These are phyloP conservation scores for Pyrenochaeta sp. DNA, from an alignment of 2,329 filamentous ascomycete genomes.

Conservation along the genomic window DNA sequence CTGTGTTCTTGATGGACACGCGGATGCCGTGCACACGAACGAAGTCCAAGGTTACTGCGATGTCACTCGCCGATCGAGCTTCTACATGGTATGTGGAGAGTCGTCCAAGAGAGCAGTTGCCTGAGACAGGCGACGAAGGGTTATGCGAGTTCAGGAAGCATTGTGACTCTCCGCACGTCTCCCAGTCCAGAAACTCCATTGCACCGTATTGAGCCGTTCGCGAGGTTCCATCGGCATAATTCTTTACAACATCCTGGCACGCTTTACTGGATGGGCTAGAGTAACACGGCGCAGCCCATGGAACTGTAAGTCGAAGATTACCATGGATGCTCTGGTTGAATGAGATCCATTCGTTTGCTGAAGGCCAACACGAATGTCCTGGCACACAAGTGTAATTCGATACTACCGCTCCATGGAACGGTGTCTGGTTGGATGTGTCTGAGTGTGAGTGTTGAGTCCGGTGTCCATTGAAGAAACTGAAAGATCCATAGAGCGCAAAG, in stretches of 20 bases:
- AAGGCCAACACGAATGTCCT: conserved; percentile 47
- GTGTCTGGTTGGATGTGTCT: neutral
- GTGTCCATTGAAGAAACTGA: conserved; percentile 5
- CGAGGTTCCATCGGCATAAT: conserved; percentile 34
- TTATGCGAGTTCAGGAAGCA: conserved; percentile 38
- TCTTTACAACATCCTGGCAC: conserved; percentile 26
- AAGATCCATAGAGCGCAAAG: conserved; percentile 8
- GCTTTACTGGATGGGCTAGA: conserved; percentile 22
- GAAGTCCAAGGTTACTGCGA: conserved; percentile 38
- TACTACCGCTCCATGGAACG: neutral
- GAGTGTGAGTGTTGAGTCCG: neutral
- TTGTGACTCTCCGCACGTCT: conserved; percentile 38
- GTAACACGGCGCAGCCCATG: conserved; percentile 44
- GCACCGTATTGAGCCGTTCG: conserved; percentile 40
- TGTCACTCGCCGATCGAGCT: conserved; percentile 32
- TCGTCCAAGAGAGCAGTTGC: conserved; percentile 41
- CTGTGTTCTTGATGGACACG: conserved; percentile 47
- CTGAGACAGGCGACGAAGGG: conserved; percentile 31
- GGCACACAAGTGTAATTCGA: conserved; percentile 46
- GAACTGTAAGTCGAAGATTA: conserved; percentile 36
- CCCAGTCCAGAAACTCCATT: conserved; percentile 48
- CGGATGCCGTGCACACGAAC: conserved; percentile 40
- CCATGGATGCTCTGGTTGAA: conserved; percentile 45
- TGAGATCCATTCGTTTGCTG: conserved; percentile 33
- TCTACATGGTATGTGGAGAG: conserved; percentile 44